Base-by-base conservation (phyloP, 768 basidiomycete genomes). In the Mycena belliarum region DNA sequence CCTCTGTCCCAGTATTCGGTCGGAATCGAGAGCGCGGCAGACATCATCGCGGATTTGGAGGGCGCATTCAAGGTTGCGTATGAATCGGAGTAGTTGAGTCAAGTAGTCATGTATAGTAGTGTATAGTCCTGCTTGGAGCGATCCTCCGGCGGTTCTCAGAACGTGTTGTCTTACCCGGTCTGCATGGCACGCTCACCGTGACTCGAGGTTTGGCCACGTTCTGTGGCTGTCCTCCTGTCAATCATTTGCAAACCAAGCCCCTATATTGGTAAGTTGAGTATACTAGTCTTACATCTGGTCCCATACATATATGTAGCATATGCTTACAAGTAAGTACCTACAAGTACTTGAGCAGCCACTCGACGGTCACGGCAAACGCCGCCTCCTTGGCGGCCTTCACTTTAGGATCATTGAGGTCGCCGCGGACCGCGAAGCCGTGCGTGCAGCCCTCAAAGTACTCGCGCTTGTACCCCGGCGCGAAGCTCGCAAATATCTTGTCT, bases 11-110 rank as follows among this genome's bases (percentile, higher is more conserved):
- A 76, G 78, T 73, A 78, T 12, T 70, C 77, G 1, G 78, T 80
- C 20, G 78, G 79, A 1, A 79, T 77, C 28, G 78, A 79, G 43
- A 51, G 75, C 20, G 74, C 72, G 52, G 66, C 70, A 18, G 81
- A 82, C 52, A 82, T 82, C 57, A 74, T 79, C 46, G 77, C 76
- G 1, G 80, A 80, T 58, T 78, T 80, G 63, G 72, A 73, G 49
- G 71, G 75, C 48, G 75, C 76, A 11, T 67, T 81, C 56, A 66
- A 65, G 33, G 49, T 53, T 9, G 65, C 65, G 10, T 60, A 60
- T n/a, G 63, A 38, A 11, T 53, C 5, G 29, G 38, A 40, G n/a
- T 40, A 40, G 9, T 4, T 40, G 29, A 6, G 12, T 32, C 29
- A 32, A 32, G 29, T 32, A 12, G 6, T 32, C 29, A 32, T 32